Percentiles rank a stretch among this genome's conserved stretches.
phyloP scores from a whole-genome alignment of 176 grass and related monocot species.

The Saccharum spontaneum region DNA sequence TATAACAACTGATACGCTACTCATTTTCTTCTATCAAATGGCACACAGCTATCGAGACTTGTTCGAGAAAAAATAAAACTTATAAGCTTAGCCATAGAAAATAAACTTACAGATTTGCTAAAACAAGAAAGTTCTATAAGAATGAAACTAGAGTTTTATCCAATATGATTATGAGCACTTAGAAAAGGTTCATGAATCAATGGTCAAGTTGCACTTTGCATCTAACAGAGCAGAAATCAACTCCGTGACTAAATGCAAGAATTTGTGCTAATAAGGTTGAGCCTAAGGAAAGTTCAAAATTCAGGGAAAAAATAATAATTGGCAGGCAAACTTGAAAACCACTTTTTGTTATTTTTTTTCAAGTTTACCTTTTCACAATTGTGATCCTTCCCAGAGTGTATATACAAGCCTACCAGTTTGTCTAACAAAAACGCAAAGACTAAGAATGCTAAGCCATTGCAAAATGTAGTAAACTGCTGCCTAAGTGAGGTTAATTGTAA shows the following conservation, averaged over 20 bases:
- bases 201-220: slow-evolving; percentile 14
- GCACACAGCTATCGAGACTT: neutral
- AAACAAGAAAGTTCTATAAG: slow-evolving; percentile 20
- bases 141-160: slow-evolving; percentile 2
- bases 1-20: slow-evolving; percentile 3
- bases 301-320: neutral
- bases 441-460: neutral
- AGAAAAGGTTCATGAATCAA: neutral
- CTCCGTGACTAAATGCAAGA: neutral
- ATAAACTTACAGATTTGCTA: neutral
- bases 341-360: neutral
- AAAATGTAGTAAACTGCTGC: neutral
- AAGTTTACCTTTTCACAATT: neutral
- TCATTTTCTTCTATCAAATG: slow-evolving; percentile 1
- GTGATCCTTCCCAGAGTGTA: neutral
- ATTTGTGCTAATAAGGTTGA: neutral
- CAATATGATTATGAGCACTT: neutral
- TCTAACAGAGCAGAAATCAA: neutral
- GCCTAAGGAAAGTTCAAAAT: neutral
- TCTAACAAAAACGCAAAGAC: neutral
- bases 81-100: slow-evolving; percentile 28
- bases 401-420: neutral
- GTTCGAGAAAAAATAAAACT: neutral
- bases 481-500: neutral
- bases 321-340: neutral